Evolutionary conservation across 192 early-diverging fungal genomes (phyloP).

Genomic region (Oehlia diaphana): DNA sequence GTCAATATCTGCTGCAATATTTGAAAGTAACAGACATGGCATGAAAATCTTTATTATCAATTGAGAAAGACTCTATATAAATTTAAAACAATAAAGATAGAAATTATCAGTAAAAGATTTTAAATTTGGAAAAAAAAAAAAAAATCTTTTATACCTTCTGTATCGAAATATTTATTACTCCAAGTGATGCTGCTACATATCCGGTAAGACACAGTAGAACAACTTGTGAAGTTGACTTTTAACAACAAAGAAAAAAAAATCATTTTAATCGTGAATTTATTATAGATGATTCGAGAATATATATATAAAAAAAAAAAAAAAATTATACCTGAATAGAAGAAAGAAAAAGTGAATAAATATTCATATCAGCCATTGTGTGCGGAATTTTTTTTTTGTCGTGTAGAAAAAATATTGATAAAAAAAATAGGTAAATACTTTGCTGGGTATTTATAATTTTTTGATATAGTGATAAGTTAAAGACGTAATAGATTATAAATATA

Average conservation of each 20-base stretch:
- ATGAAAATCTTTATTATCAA: constrained; percentile 29
- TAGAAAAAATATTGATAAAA: too few relatives aligned
- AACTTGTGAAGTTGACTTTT: constrained; percentile 20
- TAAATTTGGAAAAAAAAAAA: background rate
- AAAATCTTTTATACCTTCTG: constrained; percentile 8
- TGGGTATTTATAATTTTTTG: too few relatives aligned
- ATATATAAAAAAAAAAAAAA: too few relatives aligned
- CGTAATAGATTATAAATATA: too few relatives aligned
- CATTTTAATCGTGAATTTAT: too few relatives aligned
- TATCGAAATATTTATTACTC: background rate
- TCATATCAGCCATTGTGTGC: too few relatives aligned
- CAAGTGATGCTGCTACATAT: constrained; percentile 16
- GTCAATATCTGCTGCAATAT: constrained; percentile 18
- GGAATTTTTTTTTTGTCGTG: too few relatives aligned
- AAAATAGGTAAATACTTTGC: too few relatives aligned
- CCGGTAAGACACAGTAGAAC: constrained; percentile 4
- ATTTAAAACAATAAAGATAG: background rate
- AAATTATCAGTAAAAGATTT: background rate
- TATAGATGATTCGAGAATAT: too few relatives aligned
- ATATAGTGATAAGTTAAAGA: too few relatives aligned
- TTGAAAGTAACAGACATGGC: constrained; percentile 28
- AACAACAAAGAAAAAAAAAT: background rate
- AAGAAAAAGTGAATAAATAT: too few relatives aligned
- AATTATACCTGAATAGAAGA: too few relatives aligned
- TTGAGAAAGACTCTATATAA: constrained; percentile 22